phyloP scores from a whole-genome alignment of 73 alveolate genomes.

The Stentor roeselii region DNA sequence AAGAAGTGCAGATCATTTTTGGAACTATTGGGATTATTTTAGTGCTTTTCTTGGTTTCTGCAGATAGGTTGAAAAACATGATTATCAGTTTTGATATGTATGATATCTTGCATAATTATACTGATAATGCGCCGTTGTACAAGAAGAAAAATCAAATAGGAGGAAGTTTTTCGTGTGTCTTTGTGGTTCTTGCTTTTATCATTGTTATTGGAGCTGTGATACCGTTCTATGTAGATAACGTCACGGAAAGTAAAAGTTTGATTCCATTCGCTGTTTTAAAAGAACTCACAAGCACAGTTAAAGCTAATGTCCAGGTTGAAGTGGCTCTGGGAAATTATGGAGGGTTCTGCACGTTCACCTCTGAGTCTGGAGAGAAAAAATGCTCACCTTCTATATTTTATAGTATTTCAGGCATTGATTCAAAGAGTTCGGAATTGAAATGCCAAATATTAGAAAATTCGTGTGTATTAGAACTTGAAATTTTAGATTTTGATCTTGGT shows the following conservation, averaged over 20 bases:
- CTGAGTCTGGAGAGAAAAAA: too few species aligned
- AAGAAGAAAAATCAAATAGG: not conserved
- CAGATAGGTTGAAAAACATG: not conserved
- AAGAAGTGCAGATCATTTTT: not conserved
- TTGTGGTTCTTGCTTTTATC: not conserved
- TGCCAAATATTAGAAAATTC: not conserved
- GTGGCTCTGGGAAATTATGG: not conserved
- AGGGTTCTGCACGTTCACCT: not conserved
- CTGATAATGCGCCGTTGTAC: not conserved
- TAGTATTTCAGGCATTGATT: too few species aligned
- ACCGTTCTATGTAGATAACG: not conserved
- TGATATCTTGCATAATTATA: not conserved
- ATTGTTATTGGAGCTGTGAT: not conserved
- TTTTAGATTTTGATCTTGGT: not conserved
- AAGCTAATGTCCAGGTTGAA: not conserved
- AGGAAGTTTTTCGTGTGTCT: not conserved
- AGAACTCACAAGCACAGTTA: too few species aligned
- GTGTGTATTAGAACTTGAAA: not conserved
- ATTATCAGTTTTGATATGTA: not conserved
- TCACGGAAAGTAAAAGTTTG: not conserved
- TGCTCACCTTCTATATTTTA: too few species aligned
- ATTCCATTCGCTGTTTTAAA: not conserved
- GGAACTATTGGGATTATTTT: not conserved
- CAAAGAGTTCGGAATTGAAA: not conserved
- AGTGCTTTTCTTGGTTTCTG: too few species aligned